Evolutionary conservation across 2,329 filamentous ascomycete genomes (phyloP).

Genomic region (Hymenotorrendiella dingleyae): DNA sequence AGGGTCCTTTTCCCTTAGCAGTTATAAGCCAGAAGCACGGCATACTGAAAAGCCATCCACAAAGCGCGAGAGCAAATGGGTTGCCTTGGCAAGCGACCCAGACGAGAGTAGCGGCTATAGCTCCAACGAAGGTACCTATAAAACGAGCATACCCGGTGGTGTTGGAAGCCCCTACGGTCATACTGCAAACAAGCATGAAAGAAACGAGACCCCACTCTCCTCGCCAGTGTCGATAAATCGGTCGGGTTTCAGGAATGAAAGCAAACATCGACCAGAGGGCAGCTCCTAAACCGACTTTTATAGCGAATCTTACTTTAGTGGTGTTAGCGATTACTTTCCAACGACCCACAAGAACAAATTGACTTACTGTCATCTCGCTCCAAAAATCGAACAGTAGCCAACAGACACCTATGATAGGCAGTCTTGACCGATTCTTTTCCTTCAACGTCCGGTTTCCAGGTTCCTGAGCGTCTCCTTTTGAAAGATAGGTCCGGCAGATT

Average conservation of each 20-base stretch:
- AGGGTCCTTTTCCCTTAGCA: conserved; percentile 74
- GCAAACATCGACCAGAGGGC: conserved; percentile 84
- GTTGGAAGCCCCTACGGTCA: conserved; percentile 95
- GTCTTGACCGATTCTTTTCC: conserved; percentile 7
- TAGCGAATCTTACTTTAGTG: conserved; percentile 60
- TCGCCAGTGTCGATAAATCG: conserved; percentile 79
- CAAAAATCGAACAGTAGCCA: conserved; percentile 49
- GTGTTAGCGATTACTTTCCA: conserved; percentile 19
- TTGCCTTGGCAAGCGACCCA: conserved; percentile 76
- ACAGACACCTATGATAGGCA: conserved; percentile 38
- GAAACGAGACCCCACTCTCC: conserved; percentile 95
- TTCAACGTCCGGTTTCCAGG: conserved; percentile 5
- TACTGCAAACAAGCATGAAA: conserved; percentile 96
- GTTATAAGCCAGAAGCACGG: conserved; percentile 89
- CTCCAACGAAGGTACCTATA: conserved; percentile 78
- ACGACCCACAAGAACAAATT: background rate
- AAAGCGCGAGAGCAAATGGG: conserved; percentile 66
- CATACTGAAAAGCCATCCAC: conserved; percentile 76
- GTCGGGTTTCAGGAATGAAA: conserved; percentile 72
- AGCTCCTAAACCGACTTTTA: conserved; percentile 90
- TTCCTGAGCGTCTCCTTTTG: conserved; percentile 12
- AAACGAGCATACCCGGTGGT: conserved; percentile 86
- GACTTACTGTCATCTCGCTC: conserved; percentile 56
- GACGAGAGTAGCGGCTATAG: conserved; percentile 64
- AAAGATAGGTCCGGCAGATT: conserved; percentile 21